Percentiles rank a stretch among this genome's conserved stretches.
Evolutionary conservation across 2,329 filamentous ascomycete genomes (phyloP).

Genomic region (Fusarium neocosmosporiellum): DNA sequence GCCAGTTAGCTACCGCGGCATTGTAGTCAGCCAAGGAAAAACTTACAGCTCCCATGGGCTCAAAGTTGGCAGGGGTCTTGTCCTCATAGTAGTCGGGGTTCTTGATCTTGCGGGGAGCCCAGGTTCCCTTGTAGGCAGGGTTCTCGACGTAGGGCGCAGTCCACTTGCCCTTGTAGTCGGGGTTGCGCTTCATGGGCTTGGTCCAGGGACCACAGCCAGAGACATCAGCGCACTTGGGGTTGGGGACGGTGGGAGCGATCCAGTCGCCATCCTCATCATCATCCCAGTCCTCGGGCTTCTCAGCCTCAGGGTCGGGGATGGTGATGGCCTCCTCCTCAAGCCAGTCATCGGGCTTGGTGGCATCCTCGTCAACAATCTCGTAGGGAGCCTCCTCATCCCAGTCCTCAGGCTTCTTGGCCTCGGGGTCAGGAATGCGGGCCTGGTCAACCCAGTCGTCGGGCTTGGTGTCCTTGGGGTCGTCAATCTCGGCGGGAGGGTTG

Average conservation of each 20-base stretch:
- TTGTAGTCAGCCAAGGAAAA: not conserved
- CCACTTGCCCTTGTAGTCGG: slow-evolving; percentile 99
- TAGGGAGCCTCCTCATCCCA: slow-evolving; percentile 99
- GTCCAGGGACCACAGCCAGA: slow-evolving; percentile 96
- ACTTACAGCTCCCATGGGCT: slow-evolving; percentile 97
- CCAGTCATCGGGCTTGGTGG: slow-evolving; percentile 94
- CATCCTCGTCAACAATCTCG: slow-evolving; percentile 94
- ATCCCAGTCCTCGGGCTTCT: slow-evolving; percentile 99
- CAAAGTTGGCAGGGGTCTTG: slow-evolving; percentile 95
- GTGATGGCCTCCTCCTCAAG: slow-evolving; percentile 87
- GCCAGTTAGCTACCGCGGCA: slow-evolving; percentile 24
- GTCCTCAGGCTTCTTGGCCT: slow-evolving; percentile 95
- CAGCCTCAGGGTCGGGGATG: slow-evolving; percentile 90
- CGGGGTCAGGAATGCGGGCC: slow-evolving; percentile 88
- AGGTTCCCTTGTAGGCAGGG: slow-evolving; percentile 96
- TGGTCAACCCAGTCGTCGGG: slow-evolving; percentile 96
- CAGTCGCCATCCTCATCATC: slow-evolving; percentile 99
- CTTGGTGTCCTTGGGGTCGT: slow-evolving; percentile 93
- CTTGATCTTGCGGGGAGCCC: slow-evolving; percentile 94
- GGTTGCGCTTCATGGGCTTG: slow-evolving; percentile 93
- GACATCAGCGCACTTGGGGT: slow-evolving; percentile 94
- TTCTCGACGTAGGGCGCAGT: slow-evolving; percentile 92
- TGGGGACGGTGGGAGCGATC: slow-evolving; percentile 88
- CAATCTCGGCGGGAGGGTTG: slow-evolving; percentile 95
- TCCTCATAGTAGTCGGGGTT: slow-evolving; percentile 98